Conservation (phyloP, 2,329 filamentous ascomycete genomes). For the Verticillium tricorpus region DNA sequence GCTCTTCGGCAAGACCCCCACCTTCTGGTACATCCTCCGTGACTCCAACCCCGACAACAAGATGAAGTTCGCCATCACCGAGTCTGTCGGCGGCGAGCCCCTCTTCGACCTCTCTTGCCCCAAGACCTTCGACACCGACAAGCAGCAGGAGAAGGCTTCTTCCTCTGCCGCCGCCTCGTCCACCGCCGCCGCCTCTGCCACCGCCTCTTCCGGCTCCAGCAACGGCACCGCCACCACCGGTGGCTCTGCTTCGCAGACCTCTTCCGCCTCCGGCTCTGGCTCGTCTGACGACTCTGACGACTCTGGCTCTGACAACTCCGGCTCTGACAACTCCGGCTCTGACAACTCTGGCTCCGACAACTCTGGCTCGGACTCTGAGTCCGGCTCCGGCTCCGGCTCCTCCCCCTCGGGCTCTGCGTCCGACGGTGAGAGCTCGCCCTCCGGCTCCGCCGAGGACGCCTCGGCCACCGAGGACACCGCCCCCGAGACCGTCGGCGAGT, state of each 20-base stretch:
- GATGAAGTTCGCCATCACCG: slow-evolving; percentile 53
- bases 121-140: slow-evolving; percentile 31
- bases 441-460: neutral
- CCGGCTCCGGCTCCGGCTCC: slow-evolving; percentile 10
- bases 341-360: slow-evolving; percentile 9
- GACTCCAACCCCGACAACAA: slow-evolving; percentile 57
- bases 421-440: neutral
- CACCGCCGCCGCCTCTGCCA: slow-evolving; percentile 10
- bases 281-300: slow-evolving; percentile 5
- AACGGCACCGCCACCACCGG: slow-evolving; percentile 2
- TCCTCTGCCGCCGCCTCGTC: slow-evolving; percentile 13
- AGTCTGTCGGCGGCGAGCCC: slow-evolving; percentile 46
- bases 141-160: slow-evolving; percentile 16
- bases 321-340: slow-evolving; percentile 7
- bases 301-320: slow-evolving; percentile 8
- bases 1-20: slow-evolving; percentile 50
- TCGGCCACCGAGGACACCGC: slow-evolving; percentile 3
- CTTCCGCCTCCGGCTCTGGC: slow-evolving; percentile 4
- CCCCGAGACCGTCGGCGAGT: slow-evolving; percentile 3
- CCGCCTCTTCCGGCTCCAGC: slow-evolving; percentile 12
- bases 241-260: slow-evolving; percentile 1
- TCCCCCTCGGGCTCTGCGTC: neutral
- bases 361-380: slow-evolving; percentile 12
- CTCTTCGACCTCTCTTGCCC: slow-evolving; percentile 52
- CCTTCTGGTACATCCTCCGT: slow-evolving; percentile 59